Base-by-base conservation (phyloP, 1,284 basidiomycete genomes). In the Peniophora sp. region DNA sequence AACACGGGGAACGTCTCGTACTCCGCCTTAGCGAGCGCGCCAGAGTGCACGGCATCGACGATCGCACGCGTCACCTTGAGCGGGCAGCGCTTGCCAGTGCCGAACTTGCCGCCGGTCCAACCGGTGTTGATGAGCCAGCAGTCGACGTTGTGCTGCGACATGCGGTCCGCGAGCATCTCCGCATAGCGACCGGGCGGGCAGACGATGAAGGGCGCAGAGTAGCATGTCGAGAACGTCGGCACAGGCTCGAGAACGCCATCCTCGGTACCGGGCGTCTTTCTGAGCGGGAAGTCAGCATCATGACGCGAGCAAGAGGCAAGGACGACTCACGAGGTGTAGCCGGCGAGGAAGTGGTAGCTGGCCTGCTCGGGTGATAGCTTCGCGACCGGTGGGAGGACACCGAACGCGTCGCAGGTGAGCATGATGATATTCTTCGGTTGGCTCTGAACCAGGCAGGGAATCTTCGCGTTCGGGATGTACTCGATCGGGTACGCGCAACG, bases 81-180 rank as follows among this genome's bases (percentile, higher is more conserved):
- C 24, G 94, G 88, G 81, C 94, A 97, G 57, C 94, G 90, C 71
- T 89, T 90, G 59, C 92, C 92, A 20, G 72, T 72, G 52, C 96
- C 96, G 68, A 85, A 99, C 71, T 93, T 94, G 68, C 96, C 96
- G 55, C 91, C 88, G 52, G 91, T 89, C 96, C 96, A 99, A 63
- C 96, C 96, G 18, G 96, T 98, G 86, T 99, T 98, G 82, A 99
- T 92, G 64, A 99, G 81, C 92, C 92, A 99, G 77, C 95, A 97
- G 71, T 96, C 74, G 64, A 94, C 94, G 56, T 92, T 83, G 75
- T 91, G 79, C 71, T 87, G 81, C 53, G 85, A 72, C 96, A 99
- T 99, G 64, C 91, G 85, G 65, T 93, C 87, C 9, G 96, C 93
- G 60, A 99, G 80, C 97, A 99, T 99, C 69, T 87, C 80, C 48